phyloP scores from a whole-genome alignment of 768 basidiomycete genomes.

The Lentinula sp. region DNA sequence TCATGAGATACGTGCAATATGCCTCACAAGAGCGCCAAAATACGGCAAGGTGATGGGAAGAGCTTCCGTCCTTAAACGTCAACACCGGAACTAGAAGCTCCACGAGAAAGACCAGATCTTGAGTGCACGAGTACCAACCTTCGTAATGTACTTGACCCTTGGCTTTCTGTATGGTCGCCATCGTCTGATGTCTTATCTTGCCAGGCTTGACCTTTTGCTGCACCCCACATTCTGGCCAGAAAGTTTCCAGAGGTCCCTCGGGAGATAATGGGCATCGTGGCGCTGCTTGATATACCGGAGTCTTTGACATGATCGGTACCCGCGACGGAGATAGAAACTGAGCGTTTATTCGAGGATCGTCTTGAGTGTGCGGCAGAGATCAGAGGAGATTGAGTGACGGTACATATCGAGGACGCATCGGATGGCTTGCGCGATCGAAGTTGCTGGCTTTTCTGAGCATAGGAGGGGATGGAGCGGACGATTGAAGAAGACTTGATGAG shows the following conservation, averaged over 20 bases:
- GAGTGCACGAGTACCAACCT: constrained; percentile 24
- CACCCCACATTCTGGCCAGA: constrained; percentile 73
- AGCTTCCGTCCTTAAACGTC: not conserved
- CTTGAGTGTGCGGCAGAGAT: constrained; percentile 7
- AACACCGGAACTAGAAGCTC: not conserved
- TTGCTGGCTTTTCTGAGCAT: constrained; percentile 27
- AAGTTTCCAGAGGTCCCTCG: constrained; percentile 40
- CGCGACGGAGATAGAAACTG: constrained; percentile 16
- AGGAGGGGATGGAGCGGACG: constrained; percentile 40
- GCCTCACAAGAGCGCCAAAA: not conserved
- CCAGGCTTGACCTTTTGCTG: constrained; percentile 33
- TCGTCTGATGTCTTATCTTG: constrained; percentile 17
- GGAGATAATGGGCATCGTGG: constrained; percentile 31
- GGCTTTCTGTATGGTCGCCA: constrained; percentile 9
- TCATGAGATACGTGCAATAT: not conserved
- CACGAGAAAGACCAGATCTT: constrained; percentile 11
- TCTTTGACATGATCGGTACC: not conserved
- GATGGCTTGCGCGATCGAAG: constrained; percentile 36
- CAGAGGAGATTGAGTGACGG: constrained; percentile 28
- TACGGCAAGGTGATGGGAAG: not conserved
- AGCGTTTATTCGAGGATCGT: constrained; percentile 15
- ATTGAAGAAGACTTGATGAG: constrained; percentile 37
- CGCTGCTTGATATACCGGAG: constrained; percentile 21
- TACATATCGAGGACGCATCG: constrained; percentile 46
- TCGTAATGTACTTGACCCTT: constrained; percentile 20